phyloP scores from a whole-genome alignment of 2,329 filamentous ascomycete genomes.

The Helminthosporium solani region DNA sequence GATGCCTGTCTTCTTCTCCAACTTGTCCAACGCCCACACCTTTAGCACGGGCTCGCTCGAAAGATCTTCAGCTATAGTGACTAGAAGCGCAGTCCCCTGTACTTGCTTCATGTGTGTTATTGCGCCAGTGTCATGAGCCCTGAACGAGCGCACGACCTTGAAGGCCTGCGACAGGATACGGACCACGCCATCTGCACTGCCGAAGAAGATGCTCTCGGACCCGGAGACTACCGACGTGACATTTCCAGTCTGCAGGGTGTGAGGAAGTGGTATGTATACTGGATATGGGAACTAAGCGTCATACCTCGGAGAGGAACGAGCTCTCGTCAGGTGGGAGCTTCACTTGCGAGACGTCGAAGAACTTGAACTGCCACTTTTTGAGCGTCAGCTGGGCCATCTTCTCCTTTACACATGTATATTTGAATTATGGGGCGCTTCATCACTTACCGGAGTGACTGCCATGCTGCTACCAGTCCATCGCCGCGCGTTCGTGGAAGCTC shows the following conservation, averaged over 20 bases:
- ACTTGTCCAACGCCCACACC: conserved; percentile 95
- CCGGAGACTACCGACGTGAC: conserved; percentile 83
- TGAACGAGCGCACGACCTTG: conserved; percentile 84
- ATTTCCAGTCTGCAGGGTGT: conserved; percentile 56
- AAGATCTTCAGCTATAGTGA: conserved; percentile 86
- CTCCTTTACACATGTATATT: neutral
- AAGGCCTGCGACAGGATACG: conserved; percentile 85
- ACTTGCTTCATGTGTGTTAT: conserved; percentile 93
- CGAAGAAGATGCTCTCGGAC: conserved; percentile 85
- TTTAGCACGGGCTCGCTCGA: conserved; percentile 85
- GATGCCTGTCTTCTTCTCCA: conserved; percentile 87
- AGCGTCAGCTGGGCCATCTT: conserved; percentile 25
- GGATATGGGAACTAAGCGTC: conserved; percentile 24
- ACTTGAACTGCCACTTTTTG: conserved; percentile 96
- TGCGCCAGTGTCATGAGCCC: conserved; percentile 74
- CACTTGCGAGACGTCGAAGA: conserved; percentile 93
- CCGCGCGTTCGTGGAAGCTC: conserved; percentile 16
- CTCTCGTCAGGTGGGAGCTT: conserved; percentile 77
- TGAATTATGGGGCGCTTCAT: neutral
- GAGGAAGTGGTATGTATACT: conserved; percentile 13
- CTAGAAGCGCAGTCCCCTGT: conserved; percentile 78
- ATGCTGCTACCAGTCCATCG: conserved; percentile 38
- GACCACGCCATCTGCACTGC: conserved; percentile 79
- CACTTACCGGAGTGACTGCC: conserved; percentile 46
- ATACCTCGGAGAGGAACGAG: conserved; percentile 76